These are phyloP conservation scores for Panicum hallii DNA, from an alignment of 202 grass and related monocot genomes.

Conservation along the genomic window DNA sequence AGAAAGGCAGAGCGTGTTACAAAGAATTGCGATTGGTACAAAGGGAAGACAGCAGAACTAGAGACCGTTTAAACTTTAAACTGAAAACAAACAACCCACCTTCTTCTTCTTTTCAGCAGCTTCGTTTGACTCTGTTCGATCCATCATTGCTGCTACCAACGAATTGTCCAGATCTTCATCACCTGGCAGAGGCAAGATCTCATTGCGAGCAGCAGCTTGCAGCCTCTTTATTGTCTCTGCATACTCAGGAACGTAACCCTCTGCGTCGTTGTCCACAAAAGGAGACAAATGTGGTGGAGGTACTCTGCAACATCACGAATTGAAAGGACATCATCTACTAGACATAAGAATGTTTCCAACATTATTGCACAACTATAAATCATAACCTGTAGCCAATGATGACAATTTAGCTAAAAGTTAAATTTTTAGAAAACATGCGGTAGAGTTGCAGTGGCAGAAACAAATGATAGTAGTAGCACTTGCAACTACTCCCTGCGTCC, in stretches of 20 bases:
- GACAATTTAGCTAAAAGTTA: not conserved
- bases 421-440: not conserved
- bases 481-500: not conserved
- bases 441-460: not conserved
- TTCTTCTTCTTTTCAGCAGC: slow-evolving; percentile 73
- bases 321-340: not conserved
- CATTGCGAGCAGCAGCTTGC: slow-evolving; percentile 68
- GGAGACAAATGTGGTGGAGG: slow-evolving; percentile 97
- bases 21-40: not conserved
- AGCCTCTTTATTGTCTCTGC: slow-evolving; percentile 81
- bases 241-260: slow-evolving; percentile 95
- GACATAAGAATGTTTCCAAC: not conserved
- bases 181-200: slow-evolving; percentile 88
- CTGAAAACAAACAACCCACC: slow-evolving; percentile 50
- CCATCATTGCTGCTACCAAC: slow-evolving; percentile 65
- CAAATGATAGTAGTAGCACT: not conserved
- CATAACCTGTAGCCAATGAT: not conserved
- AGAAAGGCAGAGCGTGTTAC: not conserved
- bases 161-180: slow-evolving; percentile 78
- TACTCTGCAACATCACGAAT: slow-evolving; percentile 59
- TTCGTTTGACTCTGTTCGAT: slow-evolving; percentile 71
- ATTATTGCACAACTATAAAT: not conserved
- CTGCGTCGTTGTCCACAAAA: slow-evolving; percentile 95
- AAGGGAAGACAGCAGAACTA: not conserved
- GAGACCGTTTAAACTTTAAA: not conserved